These are phyloP conservation scores for Geranomyces michiganensis DNA, from an alignment of 192 early-diverging fungal species.

Conservation along the genomic window DNA sequence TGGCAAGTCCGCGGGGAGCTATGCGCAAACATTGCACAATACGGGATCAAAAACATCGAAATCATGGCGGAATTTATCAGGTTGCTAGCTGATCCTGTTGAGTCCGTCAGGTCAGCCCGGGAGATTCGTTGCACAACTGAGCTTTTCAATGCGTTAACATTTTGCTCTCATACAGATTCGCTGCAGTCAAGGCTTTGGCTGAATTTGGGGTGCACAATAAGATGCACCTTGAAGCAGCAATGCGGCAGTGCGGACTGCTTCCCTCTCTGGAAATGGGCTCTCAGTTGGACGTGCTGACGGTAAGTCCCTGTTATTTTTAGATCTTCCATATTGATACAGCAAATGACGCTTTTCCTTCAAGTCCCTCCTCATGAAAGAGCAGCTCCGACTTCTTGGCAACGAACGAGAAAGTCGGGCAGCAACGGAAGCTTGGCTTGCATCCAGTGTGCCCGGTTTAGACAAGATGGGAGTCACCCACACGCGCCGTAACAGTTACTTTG, in stretches of 20 bases:
- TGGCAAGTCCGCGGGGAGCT: constrained; percentile 48
- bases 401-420: not conserved
- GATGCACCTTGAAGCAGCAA: constrained; percentile 28
- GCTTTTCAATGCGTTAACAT: not conserved
- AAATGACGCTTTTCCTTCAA: no score
- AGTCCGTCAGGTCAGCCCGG: constrained; percentile 25
- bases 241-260: constrained; percentile 44
- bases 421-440: not conserved
- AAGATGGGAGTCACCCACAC: not conserved
- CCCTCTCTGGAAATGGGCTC: not conserved
- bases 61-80: constrained; percentile 36
- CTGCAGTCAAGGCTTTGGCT: constrained; percentile 39
- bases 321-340: no score
- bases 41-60: constrained; percentile 26
- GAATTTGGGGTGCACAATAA: constrained; percentile 41
- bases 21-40: constrained; percentile 39
- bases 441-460: not conserved
- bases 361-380: constrained; percentile 1
- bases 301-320: constrained; percentile 1
- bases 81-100: constrained; percentile 37
- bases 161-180: not conserved
- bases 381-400: not conserved
- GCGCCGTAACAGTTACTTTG: constrained; percentile 44
- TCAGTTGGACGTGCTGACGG: not conserved
- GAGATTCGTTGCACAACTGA: not conserved